Base-by-base conservation (phyloP, 2,329 filamentous ascomycete genomes). In the Keithomyces neogunnii region DNA sequence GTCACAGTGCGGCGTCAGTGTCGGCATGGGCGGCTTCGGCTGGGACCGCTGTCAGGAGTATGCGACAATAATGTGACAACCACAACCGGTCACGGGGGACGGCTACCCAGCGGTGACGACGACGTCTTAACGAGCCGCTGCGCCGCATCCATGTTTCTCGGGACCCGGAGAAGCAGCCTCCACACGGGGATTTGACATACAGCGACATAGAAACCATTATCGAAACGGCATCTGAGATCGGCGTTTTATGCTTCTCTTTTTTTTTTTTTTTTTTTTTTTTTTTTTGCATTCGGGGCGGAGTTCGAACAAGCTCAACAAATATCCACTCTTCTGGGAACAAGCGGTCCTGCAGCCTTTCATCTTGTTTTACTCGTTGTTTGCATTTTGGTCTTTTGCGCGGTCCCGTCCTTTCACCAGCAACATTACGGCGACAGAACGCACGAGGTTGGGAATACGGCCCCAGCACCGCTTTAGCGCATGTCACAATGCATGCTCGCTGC, bases 31-130 rank as follows among this genome's bases (percentile, higher is more conserved):
- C 29, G 62, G 84, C 57, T 95, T 95, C 67, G 88, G 87, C 60
- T 96, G 89, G 88, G 89, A 88, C 68, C 79, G 86, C 60, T 89
- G 87, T 67, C 86, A 88, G 64, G 88, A 92, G 69, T 95, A 91
- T 68, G 80, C 88, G 60, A 85, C 88, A 56, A 90, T 86, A 59
- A 95, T 95, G 76, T 96, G 87, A 88, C 77, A 80, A 81, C 71
- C 77, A 81, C 63, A 70, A 66, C 65, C 71, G 57, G 68, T 66
- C 64, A 66, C 70, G 65, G 69, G 67, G 63, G 68, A 73, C 62
- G 69, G 67, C 63, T 72, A 72, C 63, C 71, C 73, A 60, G 69
- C 69, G 64, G 72, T 72, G 60, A 76, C 73, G 57, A 74, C 72
- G 62, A 70, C 70, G 60, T 70, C 66, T 69, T 66, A 62, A 59